These are phyloP conservation scores for Kodamaea derodonti DNA, from an alignment of 1,139 yeast species.

Conservation along the genomic window DNA sequence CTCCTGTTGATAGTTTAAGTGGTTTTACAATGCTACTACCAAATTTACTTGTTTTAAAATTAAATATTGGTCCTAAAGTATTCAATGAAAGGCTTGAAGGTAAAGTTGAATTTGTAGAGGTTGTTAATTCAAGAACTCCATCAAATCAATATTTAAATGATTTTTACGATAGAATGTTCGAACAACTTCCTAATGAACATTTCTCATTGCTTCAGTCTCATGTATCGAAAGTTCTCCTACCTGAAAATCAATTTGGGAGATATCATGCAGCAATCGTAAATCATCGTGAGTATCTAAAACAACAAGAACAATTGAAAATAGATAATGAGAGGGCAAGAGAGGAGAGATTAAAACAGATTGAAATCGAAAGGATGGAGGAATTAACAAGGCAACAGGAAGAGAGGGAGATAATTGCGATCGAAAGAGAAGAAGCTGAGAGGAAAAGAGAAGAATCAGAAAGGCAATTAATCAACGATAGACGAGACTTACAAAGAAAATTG, in stretches of 20 bases:
- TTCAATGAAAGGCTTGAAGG: neutral
- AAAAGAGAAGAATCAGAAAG: too few species aligned
- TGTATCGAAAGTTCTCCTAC: too few species aligned
- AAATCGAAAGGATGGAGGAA: neutral
- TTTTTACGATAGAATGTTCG: neutral
- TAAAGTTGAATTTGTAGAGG: neutral
- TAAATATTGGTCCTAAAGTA: neutral
- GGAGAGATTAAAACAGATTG: too few species aligned
- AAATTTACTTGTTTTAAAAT: neutral
- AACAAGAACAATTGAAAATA: too few species aligned
- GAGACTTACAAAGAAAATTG: neutral
- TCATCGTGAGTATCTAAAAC: too few species aligned
- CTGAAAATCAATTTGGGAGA: too few species aligned
- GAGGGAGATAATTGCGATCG: too few species aligned
- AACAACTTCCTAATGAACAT: neutral
- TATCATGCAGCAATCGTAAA: too few species aligned
- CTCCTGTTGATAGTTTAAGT: neutral
- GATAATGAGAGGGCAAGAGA: too few species aligned
- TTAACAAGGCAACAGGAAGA: neutral
- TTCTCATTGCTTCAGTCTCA: too few species aligned
- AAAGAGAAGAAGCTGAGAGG: too few species aligned
- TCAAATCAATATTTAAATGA: neutral
- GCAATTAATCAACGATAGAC: neutral
- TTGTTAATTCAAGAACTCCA: neutral
- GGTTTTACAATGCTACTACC: neutral